Base-by-base conservation (phyloP, 805 yeast species). In the Pichia exigua region DNA sequence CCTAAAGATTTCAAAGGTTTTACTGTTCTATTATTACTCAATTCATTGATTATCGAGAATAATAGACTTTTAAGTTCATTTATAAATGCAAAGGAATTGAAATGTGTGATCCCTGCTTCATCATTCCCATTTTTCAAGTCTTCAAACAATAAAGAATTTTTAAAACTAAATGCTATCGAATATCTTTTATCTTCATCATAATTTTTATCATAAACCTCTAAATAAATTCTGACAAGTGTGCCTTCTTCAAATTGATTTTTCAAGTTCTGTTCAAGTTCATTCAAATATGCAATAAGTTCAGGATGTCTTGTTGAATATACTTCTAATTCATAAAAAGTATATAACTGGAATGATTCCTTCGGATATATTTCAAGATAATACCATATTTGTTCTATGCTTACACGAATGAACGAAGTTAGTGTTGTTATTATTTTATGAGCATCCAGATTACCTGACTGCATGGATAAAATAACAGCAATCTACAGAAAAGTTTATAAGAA, bases 281-380 rank as follows among this genome's bases (percentile, higher is more conserved):
- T 70, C 8, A 75, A 58, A 52, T 75, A 75, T 5, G 58, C 50
- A 22, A 64, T 65, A n/a, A 76, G 70, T 1, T 58, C 69, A 0
- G 80, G 80, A 56, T 78, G 79, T 53, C 82, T 64, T 47, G 68
- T 71, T 39, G 71, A 66, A 13, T 77, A 75, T 0, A 74, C 65
- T 41, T 63, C 65, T 17, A 78, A 49, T 40, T 73, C 70, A 57
- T 76, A 78, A 5, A 76, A 72, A 24, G 72, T 70, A 3, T 67
- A 66, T 13, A 62, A 60, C 22, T 66, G 69, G 60, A 77, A 86
- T 0, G 83, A 70, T 47, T 70, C 74, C 1, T 52, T 59, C 0
- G 83, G 83, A 57, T 85, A 85, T 0, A 85, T 65, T 1, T 65
- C 61, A 45, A 81, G 73, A 47, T 75, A 66, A 61, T 76, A 82